Conservation (phyloP, 1,139 yeast genomes). For the Wickerhamomyces sp. region DNA sequence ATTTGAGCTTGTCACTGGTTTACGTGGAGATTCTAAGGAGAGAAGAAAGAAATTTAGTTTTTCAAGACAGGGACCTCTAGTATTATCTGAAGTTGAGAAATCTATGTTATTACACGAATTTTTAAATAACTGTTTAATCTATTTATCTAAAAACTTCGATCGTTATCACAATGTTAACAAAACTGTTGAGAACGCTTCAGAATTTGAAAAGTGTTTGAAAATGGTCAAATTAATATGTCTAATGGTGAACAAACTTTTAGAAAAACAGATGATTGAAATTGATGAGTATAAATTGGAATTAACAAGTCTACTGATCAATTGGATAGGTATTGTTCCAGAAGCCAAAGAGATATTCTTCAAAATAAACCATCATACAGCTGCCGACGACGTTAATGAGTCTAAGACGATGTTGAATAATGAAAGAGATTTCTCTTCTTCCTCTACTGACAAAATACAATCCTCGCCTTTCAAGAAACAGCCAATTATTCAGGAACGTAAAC, state of each 20-base stretch:
- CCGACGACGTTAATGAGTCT: neutral
- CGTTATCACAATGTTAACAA: slow-evolving; percentile 8
- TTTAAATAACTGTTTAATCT: slow-evolving; percentile 49
- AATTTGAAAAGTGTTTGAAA: slow-evolving; percentile 43
- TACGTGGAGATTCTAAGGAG: slow-evolving; percentile 39
- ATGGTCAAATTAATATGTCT: slow-evolving; percentile 52
- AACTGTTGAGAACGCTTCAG: slow-evolving; percentile 10
- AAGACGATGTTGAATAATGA: neutral
- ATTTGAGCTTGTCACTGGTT: slow-evolving; percentile 52
- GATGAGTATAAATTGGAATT: slow-evolving; percentile 53
- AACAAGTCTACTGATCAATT: slow-evolving; percentile 52
- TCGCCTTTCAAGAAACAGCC: slow-evolving; percentile 3
- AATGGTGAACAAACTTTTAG: slow-evolving; percentile 50
- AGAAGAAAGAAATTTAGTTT: slow-evolving; percentile 33
- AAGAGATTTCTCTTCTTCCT: neutral
- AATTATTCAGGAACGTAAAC: slow-evolving; percentile 7
- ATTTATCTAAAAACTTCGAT: slow-evolving; percentile 34
- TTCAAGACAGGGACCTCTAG: slow-evolving; percentile 51
- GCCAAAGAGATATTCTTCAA: slow-evolving; percentile 35
- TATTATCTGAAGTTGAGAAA: slow-evolving; percentile 51
- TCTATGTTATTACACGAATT: slow-evolving; percentile 70
- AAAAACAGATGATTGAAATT: slow-evolving; percentile 40
- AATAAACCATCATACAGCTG: slow-evolving; percentile 19
- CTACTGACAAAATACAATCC: no score
- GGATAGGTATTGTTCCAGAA: slow-evolving; percentile 53